Evolutionary conservation across 2,329 filamentous ascomycete species (phyloP).

Genomic region (Cryphonectria japonica): DNA sequence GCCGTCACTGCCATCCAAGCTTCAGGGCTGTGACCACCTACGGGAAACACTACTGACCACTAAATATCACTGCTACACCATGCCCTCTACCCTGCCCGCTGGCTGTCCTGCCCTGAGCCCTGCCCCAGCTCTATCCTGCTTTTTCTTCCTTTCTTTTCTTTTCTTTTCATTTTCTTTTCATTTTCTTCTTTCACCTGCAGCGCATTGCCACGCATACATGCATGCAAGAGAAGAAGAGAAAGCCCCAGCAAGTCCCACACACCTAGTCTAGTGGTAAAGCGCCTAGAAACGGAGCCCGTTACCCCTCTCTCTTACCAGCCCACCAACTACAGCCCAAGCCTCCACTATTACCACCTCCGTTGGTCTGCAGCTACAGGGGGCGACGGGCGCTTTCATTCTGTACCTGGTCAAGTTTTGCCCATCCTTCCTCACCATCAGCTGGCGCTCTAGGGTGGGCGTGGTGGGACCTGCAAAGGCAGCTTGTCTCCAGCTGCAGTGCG

Average conservation of each 20-base stretch:
- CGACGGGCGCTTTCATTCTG: no score
- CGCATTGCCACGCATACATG: background rate
- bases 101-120: background rate
- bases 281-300: background rate
- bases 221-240: background rate
- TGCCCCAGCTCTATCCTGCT: no score
- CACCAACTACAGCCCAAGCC: background rate
- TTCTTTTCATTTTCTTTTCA: background rate
- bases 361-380: background rate
- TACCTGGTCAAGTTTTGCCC: no score
- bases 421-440: background rate
- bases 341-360: background rate
- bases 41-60: background rate
- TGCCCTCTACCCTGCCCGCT: background rate
- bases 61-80: background rate
- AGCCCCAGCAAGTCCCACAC: background rate
- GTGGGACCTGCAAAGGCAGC: background rate
- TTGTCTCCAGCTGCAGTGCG: background rate
- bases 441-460: background rate
- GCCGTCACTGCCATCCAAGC: background rate
- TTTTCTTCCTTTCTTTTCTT: no score
- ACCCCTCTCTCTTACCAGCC: background rate
- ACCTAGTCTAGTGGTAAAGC: background rate
- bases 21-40: background rate
- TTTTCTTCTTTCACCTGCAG: background rate